Evolutionary conservation across 129 eudicot genomes (phyloP).

Genomic region (Artemisia tridentata): DNA sequence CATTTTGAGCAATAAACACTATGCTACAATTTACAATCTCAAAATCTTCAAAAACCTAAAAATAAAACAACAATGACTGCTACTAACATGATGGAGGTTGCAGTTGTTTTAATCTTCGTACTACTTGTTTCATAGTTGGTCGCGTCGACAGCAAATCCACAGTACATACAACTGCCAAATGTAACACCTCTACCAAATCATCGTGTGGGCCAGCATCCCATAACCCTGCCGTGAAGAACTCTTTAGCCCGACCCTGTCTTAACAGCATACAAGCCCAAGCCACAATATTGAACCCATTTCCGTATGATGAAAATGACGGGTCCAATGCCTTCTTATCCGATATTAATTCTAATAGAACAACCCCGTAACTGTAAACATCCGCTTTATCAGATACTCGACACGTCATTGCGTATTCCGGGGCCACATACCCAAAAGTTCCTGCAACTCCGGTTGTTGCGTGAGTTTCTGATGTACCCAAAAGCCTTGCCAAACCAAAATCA

Average conservation of each 20-base stretch:
- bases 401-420: slow-evolving; percentile 45
- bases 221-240: slow-evolving; percentile 75
- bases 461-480: slow-evolving; percentile 9
- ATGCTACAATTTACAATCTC: slow-evolving; percentile 72
- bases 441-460: slow-evolving; percentile 18
- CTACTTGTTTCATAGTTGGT: slow-evolving; percentile 92
- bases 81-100: slow-evolving; percentile 76
- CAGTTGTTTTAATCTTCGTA: slow-evolving; percentile 76
- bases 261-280: slow-evolving; percentile 88
- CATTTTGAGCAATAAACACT: slow-evolving; percentile 33
- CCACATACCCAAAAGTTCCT: slow-evolving; percentile 14
- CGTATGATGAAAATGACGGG: slow-evolving; percentile 82
- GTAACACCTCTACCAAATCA: slow-evolving; percentile 86
- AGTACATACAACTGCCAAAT: slow-evolving; percentile 79
- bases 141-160: slow-evolving; percentile 75
- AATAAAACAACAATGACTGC: slow-evolving; percentile 20
- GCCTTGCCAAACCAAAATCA: slow-evolving; percentile 32
- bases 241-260: slow-evolving; percentile 80
- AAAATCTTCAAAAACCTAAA: slow-evolving; percentile 28
- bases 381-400: slow-evolving; percentile 96
- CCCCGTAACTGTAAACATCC: slow-evolving; percentile 92
- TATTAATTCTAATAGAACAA: slow-evolving; percentile 76
- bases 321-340: slow-evolving; percentile 81
- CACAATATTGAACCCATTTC: slow-evolving; percentile 86
- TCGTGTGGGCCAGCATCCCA: slow-evolving; percentile 97